Evolutionary conservation across 352 stramenopile species (phyloP).

Genomic region (Pseudoperonospora humuli): DNA sequence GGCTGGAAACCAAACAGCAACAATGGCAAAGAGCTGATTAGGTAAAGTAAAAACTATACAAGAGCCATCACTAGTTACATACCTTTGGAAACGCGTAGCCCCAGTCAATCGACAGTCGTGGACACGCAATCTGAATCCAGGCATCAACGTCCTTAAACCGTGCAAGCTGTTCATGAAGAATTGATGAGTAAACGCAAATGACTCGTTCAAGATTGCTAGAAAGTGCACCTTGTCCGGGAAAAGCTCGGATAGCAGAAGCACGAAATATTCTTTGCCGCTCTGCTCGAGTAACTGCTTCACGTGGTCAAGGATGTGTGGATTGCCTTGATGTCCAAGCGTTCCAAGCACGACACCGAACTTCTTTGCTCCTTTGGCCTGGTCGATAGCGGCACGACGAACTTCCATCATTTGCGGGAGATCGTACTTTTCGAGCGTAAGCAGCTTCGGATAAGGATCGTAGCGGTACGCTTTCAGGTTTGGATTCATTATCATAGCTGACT

Average conservation of each 20-base stretch:
- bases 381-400: slow-evolving; percentile 81
- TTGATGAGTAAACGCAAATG: not conserved
- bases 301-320: slow-evolving; percentile 93
- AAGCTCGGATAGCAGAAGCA: slow-evolving; percentile 96
- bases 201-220: too few species aligned
- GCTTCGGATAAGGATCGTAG: slow-evolving; percentile 99
- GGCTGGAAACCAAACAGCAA: slow-evolving; percentile 37
- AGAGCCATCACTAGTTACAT: not conserved
- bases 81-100: slow-evolving; percentile 93
- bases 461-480: slow-evolving; percentile 91
- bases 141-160: slow-evolving; percentile 88
- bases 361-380: slow-evolving; percentile 66
- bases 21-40: not conserved
- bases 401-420: slow-evolving; percentile 93
- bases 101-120: slow-evolving; percentile 98
- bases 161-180: slow-evolving; percentile 49
- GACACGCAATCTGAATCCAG: slow-evolving; percentile 99
- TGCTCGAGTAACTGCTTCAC: slow-evolving; percentile 84
- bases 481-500: slow-evolving; percentile 98
- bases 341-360: slow-evolving; percentile 96
- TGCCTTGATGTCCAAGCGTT: slow-evolving; percentile 98
- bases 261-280: slow-evolving; percentile 89
- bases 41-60: not conserved
- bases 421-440: slow-evolving; percentile 96
- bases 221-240: slow-evolving; percentile 92